Evolutionary conservation across 169 alveolate species (phyloP).

Genomic region (Cryptosporidium sp.): DNA sequence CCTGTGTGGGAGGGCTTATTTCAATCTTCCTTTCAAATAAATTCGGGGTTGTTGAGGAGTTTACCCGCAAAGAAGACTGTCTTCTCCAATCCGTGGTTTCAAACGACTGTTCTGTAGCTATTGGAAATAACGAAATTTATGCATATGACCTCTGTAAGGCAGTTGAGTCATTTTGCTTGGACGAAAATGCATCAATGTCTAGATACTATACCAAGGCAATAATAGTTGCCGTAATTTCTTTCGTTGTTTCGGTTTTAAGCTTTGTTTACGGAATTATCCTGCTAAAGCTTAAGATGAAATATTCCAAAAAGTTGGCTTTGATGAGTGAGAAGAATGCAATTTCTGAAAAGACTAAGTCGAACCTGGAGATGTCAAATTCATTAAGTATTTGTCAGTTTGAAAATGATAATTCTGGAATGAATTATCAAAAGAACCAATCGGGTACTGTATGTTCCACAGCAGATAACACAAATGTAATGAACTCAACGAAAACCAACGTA

Average conservation of each 20-base stretch:
- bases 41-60: constrained; percentile 10
- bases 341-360: not conserved
- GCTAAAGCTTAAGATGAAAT: constrained; percentile 26
- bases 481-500: constrained; percentile 11
- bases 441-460: not conserved
- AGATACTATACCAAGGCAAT: constrained; percentile 46
- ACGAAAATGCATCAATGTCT: constrained; percentile 45
- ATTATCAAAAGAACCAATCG: not conserved
- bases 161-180: constrained; percentile 54
- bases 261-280: constrained; percentile 50
- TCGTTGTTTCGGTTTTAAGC: constrained; percentile 25
- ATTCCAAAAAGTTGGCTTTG: constrained; percentile 9
- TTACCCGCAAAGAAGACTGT: constrained; percentile 47
- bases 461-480: constrained; percentile 1
- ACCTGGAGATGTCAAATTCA: constrained; percentile 6
- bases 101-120: constrained; percentile 64
- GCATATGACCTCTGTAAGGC: constrained; percentile 72
- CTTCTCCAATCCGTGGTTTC: constrained; percentile 67
- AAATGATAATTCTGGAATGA: not conserved
- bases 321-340: constrained; percentile 18
- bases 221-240: constrained; percentile 40
- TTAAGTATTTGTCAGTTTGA: not conserved
- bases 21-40: constrained; percentile 62
- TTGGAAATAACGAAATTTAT: constrained; percentile 39
- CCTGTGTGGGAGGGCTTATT: constrained; percentile 65